Evolutionary conservation across 2,329 filamentous ascomycete species (phyloP).

Genomic region (Neocatenulostroma microsporum): DNA sequence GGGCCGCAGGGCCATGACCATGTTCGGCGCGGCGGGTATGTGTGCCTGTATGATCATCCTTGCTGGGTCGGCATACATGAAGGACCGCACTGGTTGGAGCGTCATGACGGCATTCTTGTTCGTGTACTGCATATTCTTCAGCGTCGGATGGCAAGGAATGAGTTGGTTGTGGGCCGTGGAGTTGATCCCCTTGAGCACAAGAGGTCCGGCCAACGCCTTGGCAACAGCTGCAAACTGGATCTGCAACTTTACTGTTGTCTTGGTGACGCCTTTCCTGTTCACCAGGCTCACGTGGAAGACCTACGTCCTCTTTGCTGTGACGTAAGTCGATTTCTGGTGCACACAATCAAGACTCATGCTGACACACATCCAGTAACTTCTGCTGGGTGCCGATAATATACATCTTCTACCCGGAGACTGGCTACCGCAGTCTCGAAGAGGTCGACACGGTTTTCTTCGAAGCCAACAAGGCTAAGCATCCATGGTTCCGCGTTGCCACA

Average conservation of each 20-base stretch:
- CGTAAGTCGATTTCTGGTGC: slow-evolving; percentile 59
- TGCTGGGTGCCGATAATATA: slow-evolving; percentile 45
- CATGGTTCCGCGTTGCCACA: slow-evolving; percentile 6
- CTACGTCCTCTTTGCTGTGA: slow-evolving; percentile 66
- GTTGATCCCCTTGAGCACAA: slow-evolving; percentile 52
- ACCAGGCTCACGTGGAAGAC: slow-evolving; percentile 49
- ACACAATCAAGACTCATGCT: not conserved
- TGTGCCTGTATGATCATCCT: slow-evolving; percentile 58
- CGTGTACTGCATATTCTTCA: slow-evolving; percentile 51
- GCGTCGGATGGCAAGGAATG: slow-evolving; percentile 53
- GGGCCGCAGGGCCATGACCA: slow-evolving; percentile 24
- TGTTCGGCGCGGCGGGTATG: slow-evolving; percentile 37
- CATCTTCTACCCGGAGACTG: slow-evolving; percentile 56
- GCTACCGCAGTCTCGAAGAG: slow-evolving; percentile 52
- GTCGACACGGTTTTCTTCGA: slow-evolving; percentile 59
- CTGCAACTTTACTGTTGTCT: slow-evolving; percentile 48
- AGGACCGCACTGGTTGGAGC: slow-evolving; percentile 33
- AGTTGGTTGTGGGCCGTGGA: slow-evolving; percentile 57
- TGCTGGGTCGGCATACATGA: slow-evolving; percentile 32
- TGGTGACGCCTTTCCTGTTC: slow-evolving; percentile 53
- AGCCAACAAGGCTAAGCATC: slow-evolving; percentile 15
- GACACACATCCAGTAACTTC: slow-evolving; percentile 10
- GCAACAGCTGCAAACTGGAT: slow-evolving; percentile 56
- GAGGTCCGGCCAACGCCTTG: slow-evolving; percentile 56
- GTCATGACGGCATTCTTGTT: slow-evolving; percentile 50